These are phyloP conservation scores for Eutrema japonicum DNA, from an alignment of 345 rosid species.

Conservation along the genomic window DNA sequence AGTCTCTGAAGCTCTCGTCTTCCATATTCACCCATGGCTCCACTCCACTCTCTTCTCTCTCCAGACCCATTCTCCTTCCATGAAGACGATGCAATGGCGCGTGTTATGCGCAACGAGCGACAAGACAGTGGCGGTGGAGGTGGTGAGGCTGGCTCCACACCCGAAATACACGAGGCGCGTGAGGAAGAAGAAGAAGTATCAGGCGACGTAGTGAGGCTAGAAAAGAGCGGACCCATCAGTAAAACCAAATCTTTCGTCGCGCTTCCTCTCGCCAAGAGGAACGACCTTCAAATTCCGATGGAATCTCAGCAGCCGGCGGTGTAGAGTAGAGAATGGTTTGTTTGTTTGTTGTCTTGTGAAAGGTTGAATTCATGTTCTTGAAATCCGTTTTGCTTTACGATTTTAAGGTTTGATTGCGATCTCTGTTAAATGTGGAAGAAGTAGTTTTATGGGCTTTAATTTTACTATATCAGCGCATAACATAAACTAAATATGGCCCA, in stretches of 20 bases:
- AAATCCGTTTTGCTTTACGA: background rate
- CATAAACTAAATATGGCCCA: background rate
- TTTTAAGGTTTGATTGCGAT: too few species aligned
- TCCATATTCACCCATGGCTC: conserved; percentile 68
- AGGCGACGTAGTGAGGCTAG: conserved; percentile 80
- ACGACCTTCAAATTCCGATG: conserved; percentile 66
- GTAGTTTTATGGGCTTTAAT: background rate
- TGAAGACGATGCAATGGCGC: conserved; percentile 74
- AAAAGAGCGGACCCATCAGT: conserved; percentile 76
- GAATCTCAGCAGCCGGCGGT: conserved; percentile 57
- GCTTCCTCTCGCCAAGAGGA: conserved; percentile 50
- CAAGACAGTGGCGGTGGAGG: conserved; percentile 90
- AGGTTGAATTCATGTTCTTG: background rate
- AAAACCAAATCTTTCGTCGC: conserved; percentile 80
- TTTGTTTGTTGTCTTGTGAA: background rate
- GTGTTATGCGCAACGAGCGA: conserved; percentile 83
- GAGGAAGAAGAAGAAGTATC: conserved; percentile 89
- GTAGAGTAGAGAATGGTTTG: conserved; percentile 6
- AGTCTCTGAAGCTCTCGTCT: conserved; percentile 49
- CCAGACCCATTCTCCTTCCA: conserved; percentile 55
- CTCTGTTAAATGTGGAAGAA: background rate
- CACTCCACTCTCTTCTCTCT: conserved; percentile 52
- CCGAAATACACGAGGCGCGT: conserved; percentile 91
- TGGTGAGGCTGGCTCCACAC: conserved; percentile 68
- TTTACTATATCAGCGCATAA: background rate